These are phyloP conservation scores for Chlorella sorokiniana DNA, from an alignment of 139 green algal species.

Conservation along the genomic window DNA sequence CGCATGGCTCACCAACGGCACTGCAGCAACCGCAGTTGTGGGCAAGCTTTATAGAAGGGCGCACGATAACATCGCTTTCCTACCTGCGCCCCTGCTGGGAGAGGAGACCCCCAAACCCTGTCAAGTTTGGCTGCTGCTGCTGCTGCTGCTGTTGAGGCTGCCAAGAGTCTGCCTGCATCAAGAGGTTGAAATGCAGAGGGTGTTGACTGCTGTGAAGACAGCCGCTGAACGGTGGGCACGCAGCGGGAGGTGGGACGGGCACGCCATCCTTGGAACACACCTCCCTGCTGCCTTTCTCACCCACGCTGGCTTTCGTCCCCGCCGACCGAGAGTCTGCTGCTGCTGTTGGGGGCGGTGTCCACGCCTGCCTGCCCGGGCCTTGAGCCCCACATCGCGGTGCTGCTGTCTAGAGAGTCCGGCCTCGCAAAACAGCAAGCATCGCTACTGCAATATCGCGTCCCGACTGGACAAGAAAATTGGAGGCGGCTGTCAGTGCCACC, in stretches of 20 bases:
- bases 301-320: slow-evolving; percentile 11
- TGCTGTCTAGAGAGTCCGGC: too few species aligned
- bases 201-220: neutral
- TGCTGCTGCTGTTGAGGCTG: slow-evolving; percentile 6
- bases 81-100: neutral
- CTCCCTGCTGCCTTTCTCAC: neutral
- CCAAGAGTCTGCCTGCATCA: slow-evolving; percentile 18
- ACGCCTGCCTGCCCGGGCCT: slow-evolving; percentile 9
- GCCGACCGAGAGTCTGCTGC: neutral
- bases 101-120: neutral
- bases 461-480: too few species aligned
- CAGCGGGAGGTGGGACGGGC: neutral
- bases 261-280: too few species aligned
- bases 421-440: too few species aligned
- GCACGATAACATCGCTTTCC: too few species aligned
- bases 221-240: neutral
- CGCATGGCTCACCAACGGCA: neutral
- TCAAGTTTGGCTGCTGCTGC: neutral
- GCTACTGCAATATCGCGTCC: too few species aligned
- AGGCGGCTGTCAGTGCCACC: too few species aligned
- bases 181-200: neutral
- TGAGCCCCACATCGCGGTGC: neutral
- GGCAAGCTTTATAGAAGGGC: too few species aligned
- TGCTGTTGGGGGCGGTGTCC: slow-evolving; percentile 9
- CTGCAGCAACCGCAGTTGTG: too few species aligned